A percentile compares a stretch with the other conserved stretches of the same genome.
These are phyloP conservation scores for Rosa multiflora DNA, from an alignment of 306 rosid genomes.

Conservation along the genomic window DNA sequence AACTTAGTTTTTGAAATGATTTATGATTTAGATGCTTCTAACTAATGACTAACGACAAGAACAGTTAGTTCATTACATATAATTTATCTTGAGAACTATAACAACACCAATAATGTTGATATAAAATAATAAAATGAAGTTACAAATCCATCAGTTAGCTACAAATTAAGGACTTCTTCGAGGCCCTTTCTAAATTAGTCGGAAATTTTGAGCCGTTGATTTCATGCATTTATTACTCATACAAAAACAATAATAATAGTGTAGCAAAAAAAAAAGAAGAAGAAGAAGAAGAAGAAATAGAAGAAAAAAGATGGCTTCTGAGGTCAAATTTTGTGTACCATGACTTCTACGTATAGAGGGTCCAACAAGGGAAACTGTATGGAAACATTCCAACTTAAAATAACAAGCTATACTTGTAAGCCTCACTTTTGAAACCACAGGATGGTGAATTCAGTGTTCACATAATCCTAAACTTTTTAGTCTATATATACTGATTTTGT, in stretches of 20 bases:
- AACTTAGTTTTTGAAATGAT: background rate
- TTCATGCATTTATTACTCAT: no score
- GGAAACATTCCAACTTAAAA: background rate
- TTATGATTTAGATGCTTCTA: slow-evolving; percentile 18
- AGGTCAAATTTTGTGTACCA: slow-evolving; percentile 15
- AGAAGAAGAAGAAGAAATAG: background rate
- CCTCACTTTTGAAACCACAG: background rate
- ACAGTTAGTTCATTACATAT: background rate
- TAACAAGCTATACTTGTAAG: background rate
- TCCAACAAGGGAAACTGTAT: slow-evolving; percentile 10
- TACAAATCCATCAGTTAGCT: background rate
- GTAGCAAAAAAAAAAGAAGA: background rate
- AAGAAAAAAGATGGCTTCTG: background rate
- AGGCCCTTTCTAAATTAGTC: background rate
- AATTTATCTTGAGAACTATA: background rate
- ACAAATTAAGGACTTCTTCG: background rate
- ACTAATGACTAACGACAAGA: slow-evolving; percentile 3
- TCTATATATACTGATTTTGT: background rate
- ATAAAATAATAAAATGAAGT: background rate
- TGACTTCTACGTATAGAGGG: background rate
- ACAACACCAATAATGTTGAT: background rate
- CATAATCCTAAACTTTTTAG: background rate
- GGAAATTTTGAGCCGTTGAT: background rate
- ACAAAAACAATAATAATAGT: background rate
- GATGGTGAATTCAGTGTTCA: background rate